Percentiles rank a stretch among this genome's conserved stretches.
phyloP scores from a whole-genome alignment of 2,329 filamentous ascomycete genomes.

The Calonectria multiphialidica region DNA sequence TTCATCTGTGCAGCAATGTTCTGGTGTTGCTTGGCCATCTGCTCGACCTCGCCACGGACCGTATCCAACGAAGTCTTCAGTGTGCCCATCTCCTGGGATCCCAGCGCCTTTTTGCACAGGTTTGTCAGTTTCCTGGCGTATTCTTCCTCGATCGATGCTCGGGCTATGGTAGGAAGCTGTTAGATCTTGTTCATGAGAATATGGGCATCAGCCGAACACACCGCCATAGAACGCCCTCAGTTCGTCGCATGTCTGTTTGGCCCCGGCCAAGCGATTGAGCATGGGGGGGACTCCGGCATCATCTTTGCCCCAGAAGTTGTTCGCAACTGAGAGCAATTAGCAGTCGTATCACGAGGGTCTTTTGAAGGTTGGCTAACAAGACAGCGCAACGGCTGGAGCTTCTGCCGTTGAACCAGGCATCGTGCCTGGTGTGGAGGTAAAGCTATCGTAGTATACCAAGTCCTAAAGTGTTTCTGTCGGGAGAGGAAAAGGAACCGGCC shows the following conservation, averaged over 20 bases:
- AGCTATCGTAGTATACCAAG: conserved; percentile 3
- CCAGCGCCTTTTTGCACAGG: conserved; percentile 88
- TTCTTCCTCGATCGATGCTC: conserved; percentile 95
- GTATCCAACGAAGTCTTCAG: conserved; percentile 88
- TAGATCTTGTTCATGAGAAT: not conserved
- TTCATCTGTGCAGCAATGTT: conserved; percentile 95
- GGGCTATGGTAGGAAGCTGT: conserved; percentile 64
- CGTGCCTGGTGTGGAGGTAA: conserved; percentile 39
- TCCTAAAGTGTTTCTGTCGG: conserved; percentile 2
- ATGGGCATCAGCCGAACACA: conserved; percentile 53
- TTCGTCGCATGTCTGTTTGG: conserved; percentile 96
- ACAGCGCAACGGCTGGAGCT: conserved; percentile 74
- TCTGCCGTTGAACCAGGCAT: conserved; percentile 75
- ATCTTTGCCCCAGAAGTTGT: conserved; percentile 99
- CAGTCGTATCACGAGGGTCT: not conserved
- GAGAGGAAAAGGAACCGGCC: conserved; percentile 36
- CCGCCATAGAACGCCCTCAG: conserved; percentile 90
- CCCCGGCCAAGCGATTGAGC: conserved; percentile 92
- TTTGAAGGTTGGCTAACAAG: conserved; percentile 62
- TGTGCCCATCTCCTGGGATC: conserved; percentile 87
- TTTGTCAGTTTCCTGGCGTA: conserved; percentile 91
- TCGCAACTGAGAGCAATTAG: conserved; percentile 75
- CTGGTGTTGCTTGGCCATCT: conserved; percentile 94
- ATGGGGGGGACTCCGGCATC: conserved; percentile 94
- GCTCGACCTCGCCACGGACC: conserved; percentile 88